Percentiles rank a stretch among this genome's conserved stretches.
These are phyloP conservation scores for Cytospora chrysosperma DNA, from an alignment of 2,329 filamentous ascomycete species.

Conservation along the genomic window DNA sequence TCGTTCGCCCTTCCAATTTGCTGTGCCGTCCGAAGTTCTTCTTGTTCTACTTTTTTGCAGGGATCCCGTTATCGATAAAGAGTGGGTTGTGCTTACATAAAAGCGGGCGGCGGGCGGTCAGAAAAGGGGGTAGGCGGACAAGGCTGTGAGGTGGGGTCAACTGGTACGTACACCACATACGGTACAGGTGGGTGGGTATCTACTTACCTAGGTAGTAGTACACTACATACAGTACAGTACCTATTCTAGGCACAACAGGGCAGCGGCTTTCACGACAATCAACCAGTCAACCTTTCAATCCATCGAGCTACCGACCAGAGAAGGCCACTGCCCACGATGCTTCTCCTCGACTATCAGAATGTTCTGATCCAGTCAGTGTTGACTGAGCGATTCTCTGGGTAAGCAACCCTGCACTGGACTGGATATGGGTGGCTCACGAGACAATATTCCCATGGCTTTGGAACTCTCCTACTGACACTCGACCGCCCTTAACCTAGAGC, in stretches of 20 bases:
- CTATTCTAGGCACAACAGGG: not conserved
- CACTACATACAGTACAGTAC: not conserved
- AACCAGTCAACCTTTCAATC: not conserved
- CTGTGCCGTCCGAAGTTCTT: conserved; percentile 9
- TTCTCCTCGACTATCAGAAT: conserved; percentile 99
- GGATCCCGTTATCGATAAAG: conserved; percentile 21
- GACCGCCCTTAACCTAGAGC: conserved; percentile 56
- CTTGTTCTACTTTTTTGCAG: conserved; percentile 21
- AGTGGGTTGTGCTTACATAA: not conserved
- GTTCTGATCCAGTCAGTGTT: conserved; percentile 95
- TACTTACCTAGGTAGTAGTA: not conserved
- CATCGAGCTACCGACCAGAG: conserved; percentile 19
- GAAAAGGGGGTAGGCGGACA: not conserved
- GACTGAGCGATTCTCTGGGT: conserved; percentile 91
- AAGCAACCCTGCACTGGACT: conserved; percentile 44
- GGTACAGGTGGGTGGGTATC: not conserved
- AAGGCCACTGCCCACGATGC: conserved; percentile 54
- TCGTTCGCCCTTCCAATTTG: conserved; percentile 20
- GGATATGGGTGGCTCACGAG: not conserved
- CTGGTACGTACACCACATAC: not conserved
- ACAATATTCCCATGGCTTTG: not conserved
- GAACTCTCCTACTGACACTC: conserved; percentile 17
- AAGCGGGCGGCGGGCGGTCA: not conserved
- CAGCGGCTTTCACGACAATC: conserved; percentile 14
- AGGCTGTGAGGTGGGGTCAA: not conserved